phyloP scores from a whole-genome alignment of 2,329 filamentous ascomycete genomes.

The Colletotrichum filicis region DNA sequence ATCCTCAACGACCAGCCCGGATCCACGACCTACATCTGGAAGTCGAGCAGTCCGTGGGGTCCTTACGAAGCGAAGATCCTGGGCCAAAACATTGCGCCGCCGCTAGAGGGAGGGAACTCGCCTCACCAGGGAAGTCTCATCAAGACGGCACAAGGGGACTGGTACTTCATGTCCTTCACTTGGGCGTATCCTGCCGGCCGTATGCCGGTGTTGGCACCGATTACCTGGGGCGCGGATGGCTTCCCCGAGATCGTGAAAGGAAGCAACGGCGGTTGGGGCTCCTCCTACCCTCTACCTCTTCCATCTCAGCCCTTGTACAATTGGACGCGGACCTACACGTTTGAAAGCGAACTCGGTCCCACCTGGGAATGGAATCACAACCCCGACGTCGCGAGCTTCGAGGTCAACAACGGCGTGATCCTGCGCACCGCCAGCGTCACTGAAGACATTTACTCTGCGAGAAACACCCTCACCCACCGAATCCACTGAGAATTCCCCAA shows the following conservation, averaged over 20 bases:
- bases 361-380: conserved; percentile 74
- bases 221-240: conserved; percentile 63
- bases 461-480: conserved; percentile 60
- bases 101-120: conserved; percentile 55
- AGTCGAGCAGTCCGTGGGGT: conserved; percentile 60
- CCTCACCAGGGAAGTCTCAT: conserved; percentile 68
- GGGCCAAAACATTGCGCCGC: conserved; percentile 52
- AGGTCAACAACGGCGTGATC: conserved; percentile 55
- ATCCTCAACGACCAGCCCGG: conserved; percentile 61
- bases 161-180: conserved; percentile 70
- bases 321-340: conserved; percentile 55
- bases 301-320: conserved; percentile 35
- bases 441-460: conserved; percentile 57
- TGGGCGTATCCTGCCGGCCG: conserved; percentile 66
- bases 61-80: conserved; percentile 61
- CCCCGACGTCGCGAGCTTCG: conserved; percentile 60
- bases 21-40: conserved; percentile 58
- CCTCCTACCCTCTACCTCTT: conserved; percentile 53
- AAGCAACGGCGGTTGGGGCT: conserved; percentile 58
- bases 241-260: conserved; percentile 57
- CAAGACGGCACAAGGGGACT: conserved; percentile 60
- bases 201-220: conserved; percentile 66
- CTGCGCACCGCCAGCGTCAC: conserved; percentile 63
- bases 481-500: conserved; percentile 56
- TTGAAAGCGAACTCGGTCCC: conserved; percentile 51